Base-by-base conservation (phyloP, 2,329 filamentous ascomycete species). In the Daldinia sp. region DNA sequence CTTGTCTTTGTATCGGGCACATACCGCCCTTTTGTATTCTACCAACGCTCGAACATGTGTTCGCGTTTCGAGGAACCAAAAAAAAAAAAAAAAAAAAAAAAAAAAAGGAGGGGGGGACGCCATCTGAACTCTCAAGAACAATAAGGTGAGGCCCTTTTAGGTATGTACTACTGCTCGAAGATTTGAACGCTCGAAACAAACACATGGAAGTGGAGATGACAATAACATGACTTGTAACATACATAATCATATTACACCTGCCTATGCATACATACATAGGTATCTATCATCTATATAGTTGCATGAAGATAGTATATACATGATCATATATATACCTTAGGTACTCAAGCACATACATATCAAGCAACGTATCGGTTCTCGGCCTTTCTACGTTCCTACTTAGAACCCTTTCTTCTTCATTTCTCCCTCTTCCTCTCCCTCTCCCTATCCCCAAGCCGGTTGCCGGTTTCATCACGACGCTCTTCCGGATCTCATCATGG, bases 401-500 rank as follows among this genome's bases (percentile, higher is more conserved):
- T 46, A 26, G 10, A 57, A 35, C 23, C 9, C 20, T 12, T 37
- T 37, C 35, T 39, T 42, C 9, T 30, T 33, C 30, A 33, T 30
- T 59, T 28, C 50, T 50, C 41, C 9, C 39, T 50, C 18, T 6
- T 7, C 30, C 9, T 20, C 18, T 13, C 30, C 9, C 39, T 50
- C 18, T 6, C n/a, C 30, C 9, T 20, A 10, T 13, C 30, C 50
- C 50, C n/a, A 53, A 20, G 30, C 30, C 30, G 6, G 12, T 39
- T 48, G 30, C 33, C 46, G 5, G 44, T 61, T 53, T 61, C 58
- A 54, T 54, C 46, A 37, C 23, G 42, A n/a, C 57, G 12, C 53
- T 62, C 53, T 37, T 23, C 58, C 46, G 23, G 15, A 61, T 61
- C 63, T 48, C 20, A 66, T 33, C 33, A 60, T 42, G 26, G 26